Base-by-base conservation (phyloP, 768 basidiomycete genomes). In the Lactifluus hygrophoroides region DNA sequence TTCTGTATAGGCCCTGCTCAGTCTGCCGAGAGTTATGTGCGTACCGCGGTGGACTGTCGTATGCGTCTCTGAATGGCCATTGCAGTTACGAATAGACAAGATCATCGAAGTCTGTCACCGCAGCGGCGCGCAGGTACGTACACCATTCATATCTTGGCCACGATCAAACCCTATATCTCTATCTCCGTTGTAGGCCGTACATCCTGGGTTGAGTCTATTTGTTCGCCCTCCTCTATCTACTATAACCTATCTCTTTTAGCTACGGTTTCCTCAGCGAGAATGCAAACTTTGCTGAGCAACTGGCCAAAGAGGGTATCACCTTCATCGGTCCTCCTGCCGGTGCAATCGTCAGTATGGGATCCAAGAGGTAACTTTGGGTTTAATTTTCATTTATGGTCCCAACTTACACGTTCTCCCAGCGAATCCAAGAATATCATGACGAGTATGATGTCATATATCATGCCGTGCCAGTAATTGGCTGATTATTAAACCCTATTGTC, bases 401-500 rank as follows among this genome's bases (percentile, higher is more conserved):
- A 37, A 23, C 47, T 13, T 50, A 57, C 11, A 9, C 16, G 9
- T 51, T 32, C 43, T n/a, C 47, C n/a, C 57, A 89, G 91, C 56
- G 92, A 94, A 76, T 94, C 91, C 38, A 97, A 97, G 75, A 93
- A 90, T 58, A 95, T 95, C 67, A 94, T 95, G 93, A 79, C 80
- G 17, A 77, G 87, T 88, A 72, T 40, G 78, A 62, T 14, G 1
- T 19, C 28, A 8, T 51, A 43, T 4, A 16, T 47, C 44, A 19
- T 40, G 32, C 14, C 53, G 35, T 44, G 10, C 21, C 17, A 49
- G 53, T 23, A 51, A 21, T 21, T 27, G 19, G 23, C 30, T 56
- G 28, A 37, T 52, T 34, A 35, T 53, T 50, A 46, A 51, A 27
- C 48, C 54, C 37, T 54, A 16, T 19, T 9, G 5, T 13, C 42